phyloP scores from a whole-genome alignment of 2,329 filamentous ascomycete species.

The Teratosphaeria viscida region DNA sequence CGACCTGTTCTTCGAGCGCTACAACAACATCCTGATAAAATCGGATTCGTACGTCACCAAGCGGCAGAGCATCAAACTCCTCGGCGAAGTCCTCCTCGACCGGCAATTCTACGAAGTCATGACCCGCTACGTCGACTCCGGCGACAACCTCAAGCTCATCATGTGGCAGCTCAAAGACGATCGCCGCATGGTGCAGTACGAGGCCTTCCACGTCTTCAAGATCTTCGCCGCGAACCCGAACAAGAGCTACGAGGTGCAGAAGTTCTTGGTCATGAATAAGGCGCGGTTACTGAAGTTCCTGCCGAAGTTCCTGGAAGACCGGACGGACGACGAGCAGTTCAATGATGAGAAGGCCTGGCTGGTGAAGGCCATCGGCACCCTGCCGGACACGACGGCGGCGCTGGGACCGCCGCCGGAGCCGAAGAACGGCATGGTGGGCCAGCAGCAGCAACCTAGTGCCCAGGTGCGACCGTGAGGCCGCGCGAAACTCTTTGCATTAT shows the following conservation, averaged over 20 bases:
- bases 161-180: slow-evolving; percentile 96
- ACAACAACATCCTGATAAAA: slow-evolving; percentile 78
- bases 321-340: slow-evolving; percentile 96
- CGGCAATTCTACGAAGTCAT: slow-evolving; percentile 96
- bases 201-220: slow-evolving; percentile 99
- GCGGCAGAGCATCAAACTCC: slow-evolving; percentile 90
- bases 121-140: slow-evolving; percentile 91
- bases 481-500: neutral
- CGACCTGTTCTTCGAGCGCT: slow-evolving; percentile 81
- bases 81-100: slow-evolving; percentile 89
- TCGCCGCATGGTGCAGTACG: slow-evolving; percentile 97
- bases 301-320: slow-evolving; percentile 82
- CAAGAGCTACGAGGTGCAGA: slow-evolving; percentile 91
- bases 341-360: slow-evolving; percentile 96
- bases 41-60: slow-evolving; percentile 97
- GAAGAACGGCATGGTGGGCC: neutral
- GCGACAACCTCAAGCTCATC: slow-evolving; percentile 92
- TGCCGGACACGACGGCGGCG: slow-evolving; percentile 23
- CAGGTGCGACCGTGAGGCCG: slow-evolving; percentile 6
- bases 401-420: slow-evolving; percentile 7
- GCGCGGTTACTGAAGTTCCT: slow-evolving; percentile 84
- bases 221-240: slow-evolving; percentile 98
- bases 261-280: slow-evolving; percentile 91
- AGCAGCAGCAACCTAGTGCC: slow-evolving; percentile 6
- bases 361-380: slow-evolving; percentile 69